These are phyloP conservation scores for Anastatica hierochuntica DNA, from an alignment of 345 rosid genomes.

Conservation along the genomic window DNA sequence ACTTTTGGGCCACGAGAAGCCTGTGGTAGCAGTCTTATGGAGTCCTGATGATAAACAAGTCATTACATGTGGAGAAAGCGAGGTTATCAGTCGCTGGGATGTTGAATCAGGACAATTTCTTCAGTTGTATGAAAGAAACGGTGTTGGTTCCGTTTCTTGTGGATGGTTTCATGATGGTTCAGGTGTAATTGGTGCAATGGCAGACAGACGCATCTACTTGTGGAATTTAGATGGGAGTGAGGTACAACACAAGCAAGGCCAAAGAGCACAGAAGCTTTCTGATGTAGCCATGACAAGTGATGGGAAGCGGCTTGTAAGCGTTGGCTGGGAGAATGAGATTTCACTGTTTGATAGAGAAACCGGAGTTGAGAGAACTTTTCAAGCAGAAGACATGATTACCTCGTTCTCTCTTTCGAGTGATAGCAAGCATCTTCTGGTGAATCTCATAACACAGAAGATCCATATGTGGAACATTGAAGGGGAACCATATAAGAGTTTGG, in stretches of 20 bases:
- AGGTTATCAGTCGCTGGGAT: conserved; percentile 46
- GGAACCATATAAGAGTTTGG: conserved; percentile 14
- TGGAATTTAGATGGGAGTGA: conserved; percentile 51
- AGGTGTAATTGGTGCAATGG: conserved; percentile 39
- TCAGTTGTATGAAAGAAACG: conserved; percentile 31
- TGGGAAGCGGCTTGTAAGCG: conserved; percentile 43
- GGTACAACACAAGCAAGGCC: conserved; percentile 39
- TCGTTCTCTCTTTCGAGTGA: conserved; percentile 56
- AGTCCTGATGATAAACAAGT: conserved; percentile 45
- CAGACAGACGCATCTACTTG: conserved; percentile 36
- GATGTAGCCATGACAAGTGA: conserved; percentile 50
- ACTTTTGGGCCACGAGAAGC: conserved; percentile 37
- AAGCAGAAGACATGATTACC: conserved; percentile 35
- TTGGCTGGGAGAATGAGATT: conserved; percentile 24
- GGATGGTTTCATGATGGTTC: conserved; percentile 57
- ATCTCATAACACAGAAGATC: conserved; percentile 43
- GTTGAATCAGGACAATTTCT: conserved; percentile 38
- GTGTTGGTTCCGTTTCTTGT: conserved; percentile 42
- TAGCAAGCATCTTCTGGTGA: conserved; percentile 20
- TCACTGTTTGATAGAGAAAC: conserved; percentile 39
- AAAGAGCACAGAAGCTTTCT: conserved; percentile 27
- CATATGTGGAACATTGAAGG: conserved; percentile 39
- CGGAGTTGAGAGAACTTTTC: conserved; percentile 31
- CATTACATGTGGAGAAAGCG: conserved; percentile 51
- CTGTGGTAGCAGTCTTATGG: conserved; percentile 45